Evolutionary conservation across 1,284 basidiomycete genomes (phyloP), one percentile per base, ranked within the genome.

Genomic region (Sphaerobolus stellatus): DNA sequence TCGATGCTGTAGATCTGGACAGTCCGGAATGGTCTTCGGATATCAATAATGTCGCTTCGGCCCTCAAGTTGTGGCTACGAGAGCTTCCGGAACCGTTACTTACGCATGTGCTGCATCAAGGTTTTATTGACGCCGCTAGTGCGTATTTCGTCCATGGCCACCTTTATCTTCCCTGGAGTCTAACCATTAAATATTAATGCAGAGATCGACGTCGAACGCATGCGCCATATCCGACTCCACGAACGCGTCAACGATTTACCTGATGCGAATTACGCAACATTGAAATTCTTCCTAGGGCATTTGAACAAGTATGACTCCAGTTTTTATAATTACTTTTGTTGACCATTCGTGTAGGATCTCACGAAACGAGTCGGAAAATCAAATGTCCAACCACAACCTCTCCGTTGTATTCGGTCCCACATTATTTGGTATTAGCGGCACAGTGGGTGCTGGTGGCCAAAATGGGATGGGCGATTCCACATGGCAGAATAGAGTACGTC

Each of bases 361-460:
- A 46, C 81, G 86, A 63, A 80, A 84, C 61, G 86, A 91, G 61
- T 71, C 78, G 5, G 76, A 86, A 52, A 99, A 99, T 69, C 88
- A 92, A 49, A 99, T 99, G 96, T 86, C 90, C 7, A 85, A 89
- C 49, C 89, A 91, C 60, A 99, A 99, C 71, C 74, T 99, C 30
- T 88, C 93, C 5, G 98, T 99, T 62, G 94, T 99, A 8, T 99
- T 99, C 71, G 96, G 97, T 1, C 96, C 96, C 8, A 98, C 96
- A 5, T 73, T 99, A 33, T 89, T 97, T 64, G 87, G 92, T 25
- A 46, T 36, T 34, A 22, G 27, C 18, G 45, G 16, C 25, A 25
- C 80, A 79, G 61, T 43, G 29, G 44, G 67, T 73, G 44, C 67
- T 20, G 62, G 61, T 40, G 63, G 59, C 40, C 56, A 56, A 56